Base-by-base conservation (phyloP, 2,329 filamentous ascomycete species). In the Stromatinia cepivora region DNA sequence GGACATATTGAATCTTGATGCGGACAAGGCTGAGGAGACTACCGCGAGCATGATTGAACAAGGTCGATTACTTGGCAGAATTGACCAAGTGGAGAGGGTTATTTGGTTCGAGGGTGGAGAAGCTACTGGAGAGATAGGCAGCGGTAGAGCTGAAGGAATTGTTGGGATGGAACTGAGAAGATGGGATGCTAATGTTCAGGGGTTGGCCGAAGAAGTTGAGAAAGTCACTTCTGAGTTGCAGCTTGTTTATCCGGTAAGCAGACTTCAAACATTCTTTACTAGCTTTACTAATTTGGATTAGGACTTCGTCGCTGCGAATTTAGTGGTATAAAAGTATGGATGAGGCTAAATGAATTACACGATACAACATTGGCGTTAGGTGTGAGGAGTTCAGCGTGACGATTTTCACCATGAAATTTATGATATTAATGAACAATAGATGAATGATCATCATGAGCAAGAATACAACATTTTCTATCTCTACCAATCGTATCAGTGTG, bases 31-130 rank as follows among this genome's bases (percentile, higher is more conserved):
- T 4, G 95, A 99, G 82, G 89, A 91, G 70, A 97, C 95, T 67
- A 95, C 94, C 17, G 93, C 94, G 6, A 86, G 88, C 75, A 99
- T 99, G 95, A 92, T 99, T 75, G 94, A 98, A 82, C 94, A 97
- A 80, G 93, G 92, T 13, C 88, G 95, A 45, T 81, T 99, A 65
- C 87, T 90, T 4, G 95, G 94, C 10, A 89, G 90, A 69, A 98
- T 99, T 76, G 94, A 99, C 80, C 95, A 99, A 82, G 94, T 99
- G 69, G 92, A 93, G 69, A 86, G 91, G 20, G 82, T 94, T 15
- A 94, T 99, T 70, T 93, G 89, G 82, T 99, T 99, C 78, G 92
- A 95, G 80, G 84, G 81, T 77, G 88, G 88, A 45, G 90, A 92
- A 76, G 89, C 88, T 10, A 89, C 87, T 4, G 90, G 88, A 1